Conservation (phyloP, 805 yeast genomes). For the Barnettozyma wickerhamii region DNA sequence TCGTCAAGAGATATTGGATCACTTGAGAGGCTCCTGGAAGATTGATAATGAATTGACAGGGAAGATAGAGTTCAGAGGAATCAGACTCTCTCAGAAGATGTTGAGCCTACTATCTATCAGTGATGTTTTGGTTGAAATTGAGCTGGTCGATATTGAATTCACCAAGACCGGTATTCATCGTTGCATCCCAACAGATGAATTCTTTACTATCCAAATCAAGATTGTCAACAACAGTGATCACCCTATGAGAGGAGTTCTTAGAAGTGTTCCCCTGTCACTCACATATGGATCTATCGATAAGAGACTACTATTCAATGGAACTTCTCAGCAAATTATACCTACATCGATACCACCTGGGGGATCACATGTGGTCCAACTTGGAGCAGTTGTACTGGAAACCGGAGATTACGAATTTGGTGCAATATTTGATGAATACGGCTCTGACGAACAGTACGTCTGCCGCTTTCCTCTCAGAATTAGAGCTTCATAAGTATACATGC, state of each 20-base stretch:
- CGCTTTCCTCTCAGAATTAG: constrained; percentile 34
- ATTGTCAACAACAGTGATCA: constrained; percentile 44
- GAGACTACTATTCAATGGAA: constrained; percentile 67
- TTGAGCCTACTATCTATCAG: constrained; percentile 48
- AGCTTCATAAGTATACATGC: constrained; percentile 12
- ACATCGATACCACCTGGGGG: constrained; percentile 39
- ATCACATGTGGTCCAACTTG: constrained; percentile 39
- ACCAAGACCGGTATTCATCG: constrained; percentile 28
- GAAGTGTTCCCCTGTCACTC: constrained; percentile 50
- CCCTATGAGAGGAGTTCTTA: constrained; percentile 47
- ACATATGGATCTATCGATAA: constrained; percentile 42
- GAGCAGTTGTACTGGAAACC: constrained; percentile 61
- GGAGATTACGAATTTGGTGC: constrained; percentile 86
- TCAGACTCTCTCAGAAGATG: constrained; percentile 61
- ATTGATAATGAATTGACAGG: constrained; percentile 44
- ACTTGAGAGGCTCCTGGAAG: constrained; percentile 65
- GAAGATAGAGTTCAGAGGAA: constrained; percentile 57
- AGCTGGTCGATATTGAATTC: constrained; percentile 10
- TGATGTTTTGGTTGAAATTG: constrained; percentile 39
- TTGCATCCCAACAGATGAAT: constrained; percentile 39
- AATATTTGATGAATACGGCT: constrained; percentile 43
- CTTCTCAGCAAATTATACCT: constrained; percentile 52
- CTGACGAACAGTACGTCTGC: constrained; percentile 34
- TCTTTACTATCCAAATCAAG: constrained; percentile 45
- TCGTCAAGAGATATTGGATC: constrained; percentile 56